phyloP scores from a whole-genome alignment of 805 yeast species.

The Pichia gijzeniarum region DNA sequence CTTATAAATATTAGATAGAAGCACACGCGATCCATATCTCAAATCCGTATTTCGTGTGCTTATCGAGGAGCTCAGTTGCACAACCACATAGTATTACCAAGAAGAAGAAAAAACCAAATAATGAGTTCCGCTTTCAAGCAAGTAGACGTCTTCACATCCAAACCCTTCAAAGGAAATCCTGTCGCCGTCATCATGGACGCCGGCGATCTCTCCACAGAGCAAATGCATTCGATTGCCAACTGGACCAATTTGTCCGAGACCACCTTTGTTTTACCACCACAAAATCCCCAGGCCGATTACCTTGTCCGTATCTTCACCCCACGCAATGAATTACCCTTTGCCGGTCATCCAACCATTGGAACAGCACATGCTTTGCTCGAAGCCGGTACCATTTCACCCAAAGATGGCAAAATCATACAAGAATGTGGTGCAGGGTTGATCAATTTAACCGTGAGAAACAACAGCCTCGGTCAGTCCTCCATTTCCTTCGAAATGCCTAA shows the following conservation, averaged over 20 bases:
- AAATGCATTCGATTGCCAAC: slow-evolving; percentile 43
- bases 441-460: not conserved
- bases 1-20: too few species aligned
- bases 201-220: slow-evolving; percentile 31
- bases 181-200: slow-evolving; percentile 47
- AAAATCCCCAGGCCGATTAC: slow-evolving; percentile 37
- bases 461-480: not conserved
- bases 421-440: slow-evolving; percentile 40
- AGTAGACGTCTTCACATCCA: slow-evolving; percentile 39
- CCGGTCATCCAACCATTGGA: slow-evolving; percentile 62
- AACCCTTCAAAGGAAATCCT: slow-evolving; percentile 44
- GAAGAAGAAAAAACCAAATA: too few species aligned
- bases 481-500: slow-evolving; percentile 6
- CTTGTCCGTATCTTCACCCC: slow-evolving; percentile 46
- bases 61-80: too few species aligned
- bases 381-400: slow-evolving; percentile 7
- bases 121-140: slow-evolving; percentile 17
- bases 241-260: slow-evolving; percentile 62
- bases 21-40: too few species aligned
- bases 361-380: slow-evolving; percentile 41
- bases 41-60: too few species aligned
- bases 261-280: slow-evolving; percentile 42
- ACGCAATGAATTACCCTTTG: slow-evolving; percentile 45
- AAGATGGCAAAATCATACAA: slow-evolving; percentile 31
- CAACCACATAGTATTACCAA: too few species aligned